These are phyloP conservation scores for Malassezia cuniculi DNA, from an alignment of 1,284 basidiomycete genomes.

Conservation along the genomic window DNA sequence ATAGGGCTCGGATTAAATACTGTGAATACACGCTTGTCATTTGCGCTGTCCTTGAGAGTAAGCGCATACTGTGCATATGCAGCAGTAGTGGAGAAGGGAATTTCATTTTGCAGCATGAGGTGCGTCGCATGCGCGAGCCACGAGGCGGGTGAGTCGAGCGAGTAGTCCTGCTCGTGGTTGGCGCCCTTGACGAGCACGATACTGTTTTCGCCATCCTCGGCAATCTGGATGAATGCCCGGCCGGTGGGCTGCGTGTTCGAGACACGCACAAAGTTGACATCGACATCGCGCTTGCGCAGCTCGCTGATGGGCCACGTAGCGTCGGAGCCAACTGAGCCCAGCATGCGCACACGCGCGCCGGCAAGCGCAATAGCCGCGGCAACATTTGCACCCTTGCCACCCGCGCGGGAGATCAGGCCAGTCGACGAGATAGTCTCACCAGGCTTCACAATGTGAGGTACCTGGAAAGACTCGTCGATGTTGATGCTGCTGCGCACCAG, in stretches of 20 bases:
- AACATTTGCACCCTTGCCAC: conserved; percentile 43
- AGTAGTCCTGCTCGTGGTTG: conserved; percentile 22
- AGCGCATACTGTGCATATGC: conserved; percentile 42
- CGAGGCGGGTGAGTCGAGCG: conserved; percentile 6
- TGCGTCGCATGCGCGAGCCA: conserved; percentile 41
- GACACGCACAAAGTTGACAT: conserved; percentile 17
- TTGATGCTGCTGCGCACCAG: conserved; percentile 42
- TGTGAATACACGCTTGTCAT: conserved; percentile 13
- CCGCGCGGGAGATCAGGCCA: conserved; percentile 24
- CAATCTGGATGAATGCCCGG: conserved; percentile 41
- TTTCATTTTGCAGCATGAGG: conserved; percentile 53
- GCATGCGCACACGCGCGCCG: conserved; percentile 23
- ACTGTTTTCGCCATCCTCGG: conserved; percentile 39
- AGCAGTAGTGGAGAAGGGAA: conserved; percentile 49
- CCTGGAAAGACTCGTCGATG: conserved; percentile 40
- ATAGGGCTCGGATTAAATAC: conserved; percentile 54
- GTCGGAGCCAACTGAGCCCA: conserved; percentile 35
- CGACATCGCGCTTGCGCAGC: conserved; percentile 24
- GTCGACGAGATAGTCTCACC: conserved; percentile 39
- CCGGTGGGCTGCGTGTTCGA: conserved; percentile 28
- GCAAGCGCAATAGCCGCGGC: conserved; percentile 33
- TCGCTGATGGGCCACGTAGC: conserved; percentile 36
- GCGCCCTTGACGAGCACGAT: conserved; percentile 41
- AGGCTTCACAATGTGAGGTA: conserved; percentile 32
- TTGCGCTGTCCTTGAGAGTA: neutral